Base-by-base conservation (phyloP, 2,329 filamentous ascomycete genomes). In the Fusarium beomiforme region DNA sequence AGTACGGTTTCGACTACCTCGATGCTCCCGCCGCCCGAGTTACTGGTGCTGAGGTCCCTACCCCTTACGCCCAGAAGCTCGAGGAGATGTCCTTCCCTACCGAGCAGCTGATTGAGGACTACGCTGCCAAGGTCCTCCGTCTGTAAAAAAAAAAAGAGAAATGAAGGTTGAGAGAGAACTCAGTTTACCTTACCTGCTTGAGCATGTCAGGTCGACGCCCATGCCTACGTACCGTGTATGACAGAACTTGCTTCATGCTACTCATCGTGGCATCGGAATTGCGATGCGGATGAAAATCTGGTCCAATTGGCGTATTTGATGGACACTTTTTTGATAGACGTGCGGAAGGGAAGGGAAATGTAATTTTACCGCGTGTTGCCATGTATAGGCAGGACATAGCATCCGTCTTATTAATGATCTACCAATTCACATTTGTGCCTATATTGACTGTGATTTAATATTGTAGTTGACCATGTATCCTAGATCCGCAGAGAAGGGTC, bases 1-100 rank as follows among this genome's bases (percentile, higher is more conserved):
- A 99, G 85, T 99, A 98, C 83, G 95, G 90, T 71, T 99, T 98
- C 80, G 96, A 99, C 86, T 98, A 97, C 86, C 92, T 99, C 73
- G 91, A 98, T 79, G 94, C 94, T 61, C 96, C 96, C 50, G 96
- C 94, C 69, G 92, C 95, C 83, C 92, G 96, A 83, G 91, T 99
- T 78, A 98, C 96, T 65, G 96, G 96, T 81, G 95, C 96, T 73
- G 96, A 99, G 82, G 96, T 99, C 16, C 96, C 96, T 53, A 99
- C 96, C 11, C 96, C 96, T 39, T 98, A 99, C 81, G 95, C 96
- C 64, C 87, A 92, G 83, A 93, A 93, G 81, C 89, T 99, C 64
- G 96, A 99, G 88, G 91, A 96, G 84, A 92, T 99, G 93, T 88
- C 88, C 78, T 99, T 99, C 92, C 96, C 96, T 54, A 93, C 91